A percentile compares a stretch with the other conserved stretches of the same genome.
Evolutionary conservation across 169 alveolate species (phyloP).

Genomic region (Cryptosporidium ubiquitum): DNA sequence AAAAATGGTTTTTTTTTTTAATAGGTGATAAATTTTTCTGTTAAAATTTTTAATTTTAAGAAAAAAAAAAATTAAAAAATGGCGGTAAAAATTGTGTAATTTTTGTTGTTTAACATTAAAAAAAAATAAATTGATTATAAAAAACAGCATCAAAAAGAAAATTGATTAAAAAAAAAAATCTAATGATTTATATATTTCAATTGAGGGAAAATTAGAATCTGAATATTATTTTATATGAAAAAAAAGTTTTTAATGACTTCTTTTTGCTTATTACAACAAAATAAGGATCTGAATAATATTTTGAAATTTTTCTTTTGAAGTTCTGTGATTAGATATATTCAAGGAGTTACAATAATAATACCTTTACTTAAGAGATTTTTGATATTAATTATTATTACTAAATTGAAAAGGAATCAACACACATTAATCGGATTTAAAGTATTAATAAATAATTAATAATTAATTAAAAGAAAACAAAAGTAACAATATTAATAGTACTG

Average conservation of each 20-base stretch:
- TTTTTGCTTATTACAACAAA: too few relatives aligned
- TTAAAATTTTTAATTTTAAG: background rate
- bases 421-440: background rate
- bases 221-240: too few relatives aligned
- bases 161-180: background rate
- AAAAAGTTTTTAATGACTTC: too few relatives aligned
- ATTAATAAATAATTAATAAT: too few relatives aligned
- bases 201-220: too few relatives aligned
- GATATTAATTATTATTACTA: too few relatives aligned
- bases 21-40: background rate
- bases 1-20: too few relatives aligned
- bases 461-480: background rate
- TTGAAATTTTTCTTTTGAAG: background rate
- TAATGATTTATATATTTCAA: background rate
- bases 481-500: too few relatives aligned
- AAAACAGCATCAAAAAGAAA: too few relatives aligned
- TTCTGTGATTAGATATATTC: background rate
- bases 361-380: too few relatives aligned
- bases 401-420: background rate
- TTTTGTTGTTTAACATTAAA: background rate
- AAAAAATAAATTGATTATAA: background rate
- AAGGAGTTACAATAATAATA: background rate
- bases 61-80: background rate
- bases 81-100: conserved; percentile 12
- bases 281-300: background rate